A percentile compares a stretch with the other conserved stretches of the same genome.
These are phyloP conservation scores for Butyriboletus appendiculatus DNA, from an alignment of 1,284 basidiomycete genomes.

Conservation along the genomic window DNA sequence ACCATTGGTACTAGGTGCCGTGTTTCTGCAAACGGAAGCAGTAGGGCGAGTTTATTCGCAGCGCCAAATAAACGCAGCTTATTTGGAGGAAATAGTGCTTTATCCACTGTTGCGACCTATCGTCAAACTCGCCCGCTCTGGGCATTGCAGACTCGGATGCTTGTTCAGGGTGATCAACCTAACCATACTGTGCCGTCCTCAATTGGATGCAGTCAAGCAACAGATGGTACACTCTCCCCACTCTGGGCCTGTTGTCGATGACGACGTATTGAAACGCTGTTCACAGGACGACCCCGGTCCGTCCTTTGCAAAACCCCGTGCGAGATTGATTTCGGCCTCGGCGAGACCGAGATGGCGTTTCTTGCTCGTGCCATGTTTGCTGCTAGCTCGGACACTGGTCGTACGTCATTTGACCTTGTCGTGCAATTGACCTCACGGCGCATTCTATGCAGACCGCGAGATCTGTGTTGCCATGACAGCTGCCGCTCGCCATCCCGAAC, in stretches of 20 bases:
- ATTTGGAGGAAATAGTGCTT: no score
- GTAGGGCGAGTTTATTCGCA: no score
- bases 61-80: no score
- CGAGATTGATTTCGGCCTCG: constrained; percentile 7
- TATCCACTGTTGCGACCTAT: no score
- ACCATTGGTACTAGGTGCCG: no score
- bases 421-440: background rate
- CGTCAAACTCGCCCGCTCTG: no score
- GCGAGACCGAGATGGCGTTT: constrained; percentile 9
- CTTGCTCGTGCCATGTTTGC: constrained; percentile 4
- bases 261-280: background rate
- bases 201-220: constrained; percentile 3
- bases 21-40: no score
- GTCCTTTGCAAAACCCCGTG: constrained; percentile 14
- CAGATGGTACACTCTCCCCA: constrained; percentile 9
- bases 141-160: no score
- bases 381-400: constrained; percentile 1
- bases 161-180: no score
- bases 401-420: constrained; percentile 2
- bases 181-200: constrained; percentile 1
- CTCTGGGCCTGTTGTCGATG: background rate
- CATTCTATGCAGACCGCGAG: background rate
- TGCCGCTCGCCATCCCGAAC: constrained; percentile 6
- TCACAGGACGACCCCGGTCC: constrained; percentile 8
- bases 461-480: constrained; percentile 1